Base-by-base conservation (phyloP, 495 filamentous ascomycete species). In the Aspergillus avenaceus region DNA sequence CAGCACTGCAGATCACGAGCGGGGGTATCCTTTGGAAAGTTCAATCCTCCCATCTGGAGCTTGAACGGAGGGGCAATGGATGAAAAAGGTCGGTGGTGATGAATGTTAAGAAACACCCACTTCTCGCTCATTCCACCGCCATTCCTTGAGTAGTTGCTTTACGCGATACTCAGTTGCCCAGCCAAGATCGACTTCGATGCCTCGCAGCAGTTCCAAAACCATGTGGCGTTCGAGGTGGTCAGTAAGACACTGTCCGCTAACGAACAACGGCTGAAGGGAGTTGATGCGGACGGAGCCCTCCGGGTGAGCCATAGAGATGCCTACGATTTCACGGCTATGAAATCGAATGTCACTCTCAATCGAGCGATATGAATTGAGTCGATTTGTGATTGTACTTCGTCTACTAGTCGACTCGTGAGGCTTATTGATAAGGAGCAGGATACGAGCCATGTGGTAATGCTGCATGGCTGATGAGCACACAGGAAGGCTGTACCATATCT, bases 391-490 rank as follows among this genome's bases (percentile, higher is more conserved):
- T 2, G 77, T 78, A 26, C 69, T 74, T 19, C 72, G 67, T 12
- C 70, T 66, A 45, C 69, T 70, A 2, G 77, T 81, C 7, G 79
- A 75, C 31, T 81, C 73, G 27, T 81, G 76, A 16, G 83, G 81
- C 50, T 82, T 82, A 57, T 86, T 80, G 59, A 82, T 75, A 8
- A 83, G 70, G 11, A 86, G 65, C 34, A 84, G 67, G 25, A 83
- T 83, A 37, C 78, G 79, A 0, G 79, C 78, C 76, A 86, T 82
- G 55, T 86, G 81, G 56, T 82, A 86, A 51, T 74, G 73, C 58
- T 84, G 82, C 79, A 84, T 84, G 8, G 78, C 78, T 4, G 80
- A 81, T 1, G 76, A 77, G 64, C 80, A 84, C 74, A 84, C 82
- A 2, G 81, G 76, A 3, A 81, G 70, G 51, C 77, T 81, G 55